These are phyloP conservation scores for Pleurotus citrinopileatus DNA, from an alignment of 768 basidiomycete genomes.

Conservation along the genomic window DNA sequence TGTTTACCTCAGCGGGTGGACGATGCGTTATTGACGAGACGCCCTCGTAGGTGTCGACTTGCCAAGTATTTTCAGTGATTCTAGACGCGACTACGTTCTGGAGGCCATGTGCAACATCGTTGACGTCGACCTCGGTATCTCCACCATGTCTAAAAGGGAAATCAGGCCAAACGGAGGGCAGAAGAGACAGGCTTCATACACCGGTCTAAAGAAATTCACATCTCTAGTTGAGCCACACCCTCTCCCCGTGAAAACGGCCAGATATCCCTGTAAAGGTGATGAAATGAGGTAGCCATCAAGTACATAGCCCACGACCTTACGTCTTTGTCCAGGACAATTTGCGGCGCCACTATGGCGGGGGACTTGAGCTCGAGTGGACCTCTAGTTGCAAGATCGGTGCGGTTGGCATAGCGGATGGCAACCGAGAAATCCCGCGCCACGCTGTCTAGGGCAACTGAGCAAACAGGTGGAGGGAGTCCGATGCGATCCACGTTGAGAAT, in stretches of 20 bases:
- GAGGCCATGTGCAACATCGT: conserved; percentile 22
- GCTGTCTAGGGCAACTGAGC: conserved; percentile 15
- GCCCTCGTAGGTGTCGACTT: conserved; percentile 23
- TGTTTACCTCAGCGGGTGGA: conserved; percentile 24
- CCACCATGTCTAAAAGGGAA: conserved; percentile 19
- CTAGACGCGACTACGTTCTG: conserved; percentile 18
- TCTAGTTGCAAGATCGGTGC: conserved; percentile 18
- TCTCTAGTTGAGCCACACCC: conserved; percentile 24
- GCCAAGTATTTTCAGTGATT: conserved; percentile 24
- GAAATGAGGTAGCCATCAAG: not conserved
- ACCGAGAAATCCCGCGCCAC: conserved; percentile 20
- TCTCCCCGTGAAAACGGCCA: conserved; percentile 26
- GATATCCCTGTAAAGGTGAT: conserved; percentile 24
- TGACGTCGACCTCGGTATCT: conserved; percentile 26
- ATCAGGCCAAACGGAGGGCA: conserved; percentile 8
- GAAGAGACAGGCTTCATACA: conserved; percentile 15
- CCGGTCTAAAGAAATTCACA: conserved; percentile 26
- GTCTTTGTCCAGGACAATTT: conserved; percentile 23
- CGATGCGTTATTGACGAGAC: conserved; percentile 17
- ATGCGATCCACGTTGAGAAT: conserved; percentile 14
- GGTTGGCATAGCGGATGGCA: conserved; percentile 20
- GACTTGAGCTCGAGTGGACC: conserved; percentile 27
- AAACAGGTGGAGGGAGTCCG: conserved; percentile 9
- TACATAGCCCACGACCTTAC: conserved; percentile 9
- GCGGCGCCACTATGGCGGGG: conserved; percentile 19